Evolutionary conservation across 805 yeast species (phyloP).

Genomic region (Pichia kluyveri): DNA sequence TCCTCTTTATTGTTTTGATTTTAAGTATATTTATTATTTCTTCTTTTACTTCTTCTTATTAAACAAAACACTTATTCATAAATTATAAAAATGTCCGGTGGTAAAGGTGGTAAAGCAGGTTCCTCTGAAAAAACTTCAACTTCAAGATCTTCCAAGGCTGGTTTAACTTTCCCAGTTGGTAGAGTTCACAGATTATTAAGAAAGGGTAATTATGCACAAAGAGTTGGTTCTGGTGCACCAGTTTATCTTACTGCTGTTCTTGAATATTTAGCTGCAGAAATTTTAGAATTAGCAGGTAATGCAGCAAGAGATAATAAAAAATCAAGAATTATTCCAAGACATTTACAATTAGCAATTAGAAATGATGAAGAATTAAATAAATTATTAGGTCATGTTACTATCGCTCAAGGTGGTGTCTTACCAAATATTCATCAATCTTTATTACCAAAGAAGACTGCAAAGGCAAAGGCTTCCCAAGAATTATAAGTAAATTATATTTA

Average conservation of each 20-base stretch:
- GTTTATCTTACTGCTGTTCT: constrained; percentile 94
- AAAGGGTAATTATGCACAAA: constrained; percentile 96
- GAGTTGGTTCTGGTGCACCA: constrained; percentile 99
- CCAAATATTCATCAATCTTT: constrained; percentile 94
- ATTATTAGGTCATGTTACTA: constrained; percentile 84
- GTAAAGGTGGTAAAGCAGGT: constrained; percentile 92
- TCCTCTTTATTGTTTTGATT: too few relatives aligned
- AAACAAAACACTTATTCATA: background rate
- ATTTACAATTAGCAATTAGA: constrained; percentile 96
- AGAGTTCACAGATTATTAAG: constrained; percentile 95
- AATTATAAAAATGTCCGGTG: constrained; percentile 42
- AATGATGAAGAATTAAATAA: constrained; percentile 99
- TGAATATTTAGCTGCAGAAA: constrained; percentile 96
- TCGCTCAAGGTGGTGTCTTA: constrained; percentile 98
- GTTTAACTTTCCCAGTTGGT: constrained; percentile 98
- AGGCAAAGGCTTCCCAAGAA: constrained; percentile 50
- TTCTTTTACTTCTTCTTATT: background rate
- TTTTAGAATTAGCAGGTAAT: constrained; percentile 95
- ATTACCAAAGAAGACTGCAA: constrained; percentile 54
- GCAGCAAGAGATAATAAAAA: constrained; percentile 99
- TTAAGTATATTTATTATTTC: background rate
- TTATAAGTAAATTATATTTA: constrained; percentile 35
- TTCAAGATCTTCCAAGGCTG: constrained; percentile 98
- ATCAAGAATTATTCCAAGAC: constrained; percentile 98
- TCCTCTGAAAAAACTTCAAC: constrained; percentile 91